Percentiles rank a stretch among this genome's conserved stretches.
Evolutionary conservation across 2,329 filamentous ascomycete species (phyloP).

Genomic region (Coniosporium uncinatum): DNA sequence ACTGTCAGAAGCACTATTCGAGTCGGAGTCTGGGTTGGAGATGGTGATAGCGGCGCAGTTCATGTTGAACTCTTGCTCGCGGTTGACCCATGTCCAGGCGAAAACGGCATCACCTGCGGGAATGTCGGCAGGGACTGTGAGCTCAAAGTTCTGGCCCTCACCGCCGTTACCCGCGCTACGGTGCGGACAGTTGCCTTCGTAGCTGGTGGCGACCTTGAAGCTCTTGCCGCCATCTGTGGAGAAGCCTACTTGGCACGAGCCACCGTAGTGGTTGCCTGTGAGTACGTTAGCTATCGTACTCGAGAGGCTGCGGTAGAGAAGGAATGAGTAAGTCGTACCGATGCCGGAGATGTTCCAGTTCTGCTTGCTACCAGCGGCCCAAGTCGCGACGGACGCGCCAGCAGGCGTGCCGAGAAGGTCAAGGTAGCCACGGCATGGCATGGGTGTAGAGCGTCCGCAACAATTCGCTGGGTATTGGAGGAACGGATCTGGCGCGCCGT

Average conservation of each 20-base stretch:
- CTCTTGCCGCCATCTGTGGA: slow-evolving; percentile 33
- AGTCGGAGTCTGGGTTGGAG: slow-evolving; percentile 9
- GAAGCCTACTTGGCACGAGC: slow-evolving; percentile 40
- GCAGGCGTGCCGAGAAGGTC: slow-evolving; percentile 34
- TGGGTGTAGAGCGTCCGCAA: slow-evolving; percentile 27
- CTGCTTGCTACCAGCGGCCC: slow-evolving; percentile 32
- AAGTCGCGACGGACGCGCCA: slow-evolving; percentile 33
- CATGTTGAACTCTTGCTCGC: slow-evolving; percentile 33
- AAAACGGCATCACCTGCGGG: slow-evolving; percentile 34
- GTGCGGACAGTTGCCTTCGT: slow-evolving; percentile 40
- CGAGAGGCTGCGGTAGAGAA: slow-evolving; percentile 10
- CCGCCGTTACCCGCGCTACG: slow-evolving; percentile 27
- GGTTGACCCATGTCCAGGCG: slow-evolving; percentile 41
- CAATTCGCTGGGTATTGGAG: slow-evolving; percentile 39
- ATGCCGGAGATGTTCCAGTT: slow-evolving; percentile 30
- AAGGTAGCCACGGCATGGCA: slow-evolving; percentile 36
- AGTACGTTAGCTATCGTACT: background rate
- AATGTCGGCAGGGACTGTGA: slow-evolving; percentile 36
- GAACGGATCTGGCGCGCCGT: slow-evolving; percentile 22
- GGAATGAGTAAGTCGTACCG: slow-evolving; percentile 5
- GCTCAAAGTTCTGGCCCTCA: slow-evolving; percentile 34
- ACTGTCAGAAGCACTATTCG: background rate
- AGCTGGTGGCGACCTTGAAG: slow-evolving; percentile 37
- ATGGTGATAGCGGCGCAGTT: slow-evolving; percentile 39
- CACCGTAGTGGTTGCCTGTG: slow-evolving; percentile 36